Conservation (phyloP, 1,139 yeast genomes). For the Magnusiomyces suaveolens region DNA sequence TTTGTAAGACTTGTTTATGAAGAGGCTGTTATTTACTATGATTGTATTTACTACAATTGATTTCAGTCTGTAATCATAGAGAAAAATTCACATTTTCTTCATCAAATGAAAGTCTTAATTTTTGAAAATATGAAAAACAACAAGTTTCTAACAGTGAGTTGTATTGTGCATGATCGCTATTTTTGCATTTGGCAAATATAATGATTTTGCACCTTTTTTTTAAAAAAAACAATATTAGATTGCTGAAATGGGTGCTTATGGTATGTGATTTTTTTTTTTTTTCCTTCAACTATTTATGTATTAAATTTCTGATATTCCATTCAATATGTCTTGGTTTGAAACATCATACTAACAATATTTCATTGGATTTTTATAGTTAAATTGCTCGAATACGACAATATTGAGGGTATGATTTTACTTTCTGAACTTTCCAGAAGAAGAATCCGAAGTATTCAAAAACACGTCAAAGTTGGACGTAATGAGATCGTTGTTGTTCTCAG, state of each 20-base stretch:
- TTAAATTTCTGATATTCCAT: background rate
- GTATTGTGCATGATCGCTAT: background rate
- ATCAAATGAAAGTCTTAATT: background rate
- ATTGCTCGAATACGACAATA: conserved; percentile 90
- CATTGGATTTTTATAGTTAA: conserved; percentile 45
- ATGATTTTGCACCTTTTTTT: background rate
- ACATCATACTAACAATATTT: background rate
- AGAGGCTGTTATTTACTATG: conserved; percentile 23
- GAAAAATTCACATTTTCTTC: background rate
- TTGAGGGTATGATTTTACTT: conserved; percentile 95
- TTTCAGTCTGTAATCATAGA: background rate
- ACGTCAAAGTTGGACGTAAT: conserved; percentile 95
- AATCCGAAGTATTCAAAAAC: conserved; percentile 92
- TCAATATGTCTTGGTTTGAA: no score
- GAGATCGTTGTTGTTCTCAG: conserved; percentile 98
- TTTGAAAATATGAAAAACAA: background rate
- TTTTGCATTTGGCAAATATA: background rate
- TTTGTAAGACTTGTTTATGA: conserved; percentile 79
- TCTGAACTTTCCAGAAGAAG: conserved; percentile 98
- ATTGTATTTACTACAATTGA: background rate
- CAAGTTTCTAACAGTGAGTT: no score
- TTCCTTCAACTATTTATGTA: background rate
- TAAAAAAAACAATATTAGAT: conserved; percentile 17
- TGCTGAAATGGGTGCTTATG: conserved; percentile 30
- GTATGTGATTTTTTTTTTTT: conserved; percentile 8